phyloP scores from a whole-genome alignment of 2,329 filamentous ascomycete genomes.

The Acarospora socialis region DNA sequence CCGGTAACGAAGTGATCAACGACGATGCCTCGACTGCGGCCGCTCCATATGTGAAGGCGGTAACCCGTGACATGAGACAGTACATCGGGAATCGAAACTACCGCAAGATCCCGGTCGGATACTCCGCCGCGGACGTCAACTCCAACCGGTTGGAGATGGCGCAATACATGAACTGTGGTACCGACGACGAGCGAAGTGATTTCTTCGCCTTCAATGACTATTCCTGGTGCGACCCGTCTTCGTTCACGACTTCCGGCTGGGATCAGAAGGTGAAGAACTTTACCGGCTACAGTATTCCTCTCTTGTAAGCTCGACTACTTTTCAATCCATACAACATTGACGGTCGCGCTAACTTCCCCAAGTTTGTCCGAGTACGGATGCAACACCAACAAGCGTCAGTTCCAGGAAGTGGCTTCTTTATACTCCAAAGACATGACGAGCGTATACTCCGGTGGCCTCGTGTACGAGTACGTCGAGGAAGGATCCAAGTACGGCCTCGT shows the following conservation, averaged over 20 bases:
- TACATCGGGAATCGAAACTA: slow-evolving; percentile 50
- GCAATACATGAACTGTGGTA: slow-evolving; percentile 84
- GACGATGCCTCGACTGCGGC: slow-evolving; percentile 46
- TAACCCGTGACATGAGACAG: slow-evolving; percentile 61
- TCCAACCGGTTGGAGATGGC: slow-evolving; percentile 78
- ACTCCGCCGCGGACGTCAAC: slow-evolving; percentile 65
- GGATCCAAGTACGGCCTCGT: slow-evolving; percentile 70
- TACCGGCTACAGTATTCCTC: slow-evolving; percentile 69
- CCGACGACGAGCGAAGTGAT: slow-evolving; percentile 69
- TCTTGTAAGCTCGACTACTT: slow-evolving; percentile 39
- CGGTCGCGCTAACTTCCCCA: slow-evolving; percentile 11
- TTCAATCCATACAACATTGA: neutral
- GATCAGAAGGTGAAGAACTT: slow-evolving; percentile 80
- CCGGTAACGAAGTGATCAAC: slow-evolving; percentile 69
- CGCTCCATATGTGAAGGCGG: slow-evolving; percentile 64
- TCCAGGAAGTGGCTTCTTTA: slow-evolving; percentile 62
- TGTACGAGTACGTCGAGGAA: slow-evolving; percentile 88
- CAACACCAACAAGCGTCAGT: slow-evolving; percentile 65
- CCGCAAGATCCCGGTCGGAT: slow-evolving; percentile 58
- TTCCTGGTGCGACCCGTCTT: slow-evolving; percentile 64
- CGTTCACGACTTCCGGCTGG: slow-evolving; percentile 63
- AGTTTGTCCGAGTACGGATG: slow-evolving; percentile 86
- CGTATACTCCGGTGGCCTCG: slow-evolving; percentile 89
- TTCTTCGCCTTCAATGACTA: slow-evolving; percentile 88
- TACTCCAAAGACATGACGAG: slow-evolving; percentile 71